phyloP scores from a whole-genome alignment of 208 protist genomes.

The Acanthamoeba lenticulata region DNA sequence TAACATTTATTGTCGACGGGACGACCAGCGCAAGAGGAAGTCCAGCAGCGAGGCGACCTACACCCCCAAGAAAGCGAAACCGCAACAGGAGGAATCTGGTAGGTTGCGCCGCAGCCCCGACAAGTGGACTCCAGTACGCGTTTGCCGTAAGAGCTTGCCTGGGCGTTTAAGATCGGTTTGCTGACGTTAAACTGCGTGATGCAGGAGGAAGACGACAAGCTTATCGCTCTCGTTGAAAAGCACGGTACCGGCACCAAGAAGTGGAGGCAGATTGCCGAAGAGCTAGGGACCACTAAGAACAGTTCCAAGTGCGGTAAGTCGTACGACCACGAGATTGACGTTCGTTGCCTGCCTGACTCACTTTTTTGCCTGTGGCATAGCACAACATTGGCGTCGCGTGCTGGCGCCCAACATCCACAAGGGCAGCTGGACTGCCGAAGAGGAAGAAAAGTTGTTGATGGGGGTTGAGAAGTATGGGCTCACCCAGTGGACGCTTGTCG shows the following conservation, averaged over 20 bases:
- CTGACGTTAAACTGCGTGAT: no score
- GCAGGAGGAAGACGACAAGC: conserved; percentile 49
- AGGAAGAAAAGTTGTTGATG: neutral
- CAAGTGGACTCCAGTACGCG: conserved; percentile 36
- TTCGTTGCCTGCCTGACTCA: neutral
- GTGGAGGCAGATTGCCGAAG: conserved; percentile 64
- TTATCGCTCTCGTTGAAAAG: conserved; percentile 36
- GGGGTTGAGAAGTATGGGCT: conserved; percentile 36
- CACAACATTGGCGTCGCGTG: conserved; percentile 45
- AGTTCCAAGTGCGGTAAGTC: conserved; percentile 54
- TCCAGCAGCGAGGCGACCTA: neutral
- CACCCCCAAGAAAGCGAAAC: neutral
- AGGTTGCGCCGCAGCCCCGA: conserved; percentile 11
- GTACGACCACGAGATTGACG: no score
- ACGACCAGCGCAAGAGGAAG: neutral
- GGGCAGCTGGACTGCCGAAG: conserved; percentile 41
- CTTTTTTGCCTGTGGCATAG: neutral
- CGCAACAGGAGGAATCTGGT: neutral
- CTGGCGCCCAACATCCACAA: conserved; percentile 61
- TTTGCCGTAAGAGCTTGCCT: neutral
- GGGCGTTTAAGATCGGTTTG: no score
- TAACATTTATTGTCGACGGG: neutral
- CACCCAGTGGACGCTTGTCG: conserved; percentile 45
- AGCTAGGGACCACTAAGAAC: conserved; percentile 56
- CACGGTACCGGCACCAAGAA: conserved; percentile 44